phyloP scores from a whole-genome alignment of 768 basidiomycete genomes.

The Hydnum rufescens region DNA sequence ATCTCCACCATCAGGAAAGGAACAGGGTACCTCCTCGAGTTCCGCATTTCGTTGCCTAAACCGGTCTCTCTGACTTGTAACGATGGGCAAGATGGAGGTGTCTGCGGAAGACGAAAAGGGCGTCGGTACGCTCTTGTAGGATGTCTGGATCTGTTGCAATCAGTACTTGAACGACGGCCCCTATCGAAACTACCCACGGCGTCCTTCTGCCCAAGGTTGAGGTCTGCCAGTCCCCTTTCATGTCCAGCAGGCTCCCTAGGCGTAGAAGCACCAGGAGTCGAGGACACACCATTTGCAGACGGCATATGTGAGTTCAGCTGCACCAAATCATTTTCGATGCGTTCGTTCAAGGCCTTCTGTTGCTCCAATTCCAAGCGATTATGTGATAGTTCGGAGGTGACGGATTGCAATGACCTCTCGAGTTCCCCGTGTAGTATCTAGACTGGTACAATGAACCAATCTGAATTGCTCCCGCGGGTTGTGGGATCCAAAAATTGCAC shows the following conservation, averaged over 20 bases:
- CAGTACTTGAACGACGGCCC: slow-evolving; percentile 2
- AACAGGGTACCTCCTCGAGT: slow-evolving; percentile 61
- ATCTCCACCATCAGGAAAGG: too few species aligned
- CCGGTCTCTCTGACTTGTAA: slow-evolving; percentile 91
- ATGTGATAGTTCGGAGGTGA: slow-evolving; percentile 36
- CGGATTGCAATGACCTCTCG: slow-evolving; percentile 39
- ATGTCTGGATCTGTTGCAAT: too few species aligned
- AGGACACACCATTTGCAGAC: slow-evolving; percentile 15
- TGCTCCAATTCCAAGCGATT: slow-evolving; percentile 51
- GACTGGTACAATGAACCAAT: neutral
- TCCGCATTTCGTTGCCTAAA: slow-evolving; percentile 95
- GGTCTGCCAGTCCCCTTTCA: slow-evolving; percentile 42
- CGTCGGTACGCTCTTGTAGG: too few species aligned
- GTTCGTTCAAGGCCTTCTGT: slow-evolving; percentile 66
- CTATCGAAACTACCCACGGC: neutral
- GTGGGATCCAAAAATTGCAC: neutral
- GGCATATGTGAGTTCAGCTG: slow-evolving; percentile 46
- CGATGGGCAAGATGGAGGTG: slow-evolving; percentile 92
- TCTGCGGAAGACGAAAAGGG: slow-evolving; percentile 35
- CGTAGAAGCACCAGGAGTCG: slow-evolving; percentile 16
- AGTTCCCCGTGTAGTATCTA: slow-evolving; percentile 75
- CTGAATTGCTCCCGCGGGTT: neutral
- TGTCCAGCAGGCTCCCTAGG: slow-evolving; percentile 16
- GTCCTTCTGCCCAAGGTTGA: slow-evolving; percentile 47
- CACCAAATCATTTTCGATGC: slow-evolving; percentile 77